Conservation (phyloP, 306 rosid genomes). For the Sphenostylis stenocarpa region DNA sequence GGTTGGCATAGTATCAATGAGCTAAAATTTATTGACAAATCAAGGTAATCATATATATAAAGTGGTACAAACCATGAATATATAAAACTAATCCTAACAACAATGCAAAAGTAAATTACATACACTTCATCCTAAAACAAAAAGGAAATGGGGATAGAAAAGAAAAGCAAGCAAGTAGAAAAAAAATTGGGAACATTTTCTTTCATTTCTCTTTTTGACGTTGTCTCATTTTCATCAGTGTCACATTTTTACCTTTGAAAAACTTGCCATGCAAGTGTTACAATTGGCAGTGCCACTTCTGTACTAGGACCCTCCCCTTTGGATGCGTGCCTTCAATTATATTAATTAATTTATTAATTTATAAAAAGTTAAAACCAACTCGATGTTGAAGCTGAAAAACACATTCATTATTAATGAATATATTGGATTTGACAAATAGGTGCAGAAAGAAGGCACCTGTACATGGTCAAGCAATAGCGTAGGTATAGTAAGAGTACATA, state of each 20-base stretch:
- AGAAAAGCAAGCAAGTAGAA: too few species aligned
- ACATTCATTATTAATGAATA: background rate
- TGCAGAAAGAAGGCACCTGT: slow-evolving; percentile 22
- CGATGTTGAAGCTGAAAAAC: slow-evolving; percentile 2
- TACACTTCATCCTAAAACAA: slow-evolving; percentile 20
- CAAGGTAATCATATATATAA: background rate
- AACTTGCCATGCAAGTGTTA: slow-evolving; percentile 52
- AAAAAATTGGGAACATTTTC: slow-evolving; percentile 45
- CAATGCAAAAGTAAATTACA: slow-evolving; percentile 22
- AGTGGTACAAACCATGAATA: background rate
- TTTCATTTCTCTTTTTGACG: slow-evolving; percentile 46
- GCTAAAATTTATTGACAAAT: background rate
- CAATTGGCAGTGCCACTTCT: slow-evolving; percentile 41
- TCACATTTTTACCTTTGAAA: slow-evolving; percentile 47
- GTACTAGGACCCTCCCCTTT: slow-evolving; percentile 37
- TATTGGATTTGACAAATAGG: slow-evolving; percentile 23
- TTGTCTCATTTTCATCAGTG: slow-evolving; percentile 35
- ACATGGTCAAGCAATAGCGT: background rate
- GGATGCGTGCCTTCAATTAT: slow-evolving; percentile 27
- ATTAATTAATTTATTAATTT: background rate
- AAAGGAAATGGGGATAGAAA: slow-evolving; percentile 16
- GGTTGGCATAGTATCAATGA: background rate
- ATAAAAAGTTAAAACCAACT: slow-evolving; percentile 13
- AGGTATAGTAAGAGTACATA: slow-evolving; percentile 29
- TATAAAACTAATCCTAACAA: background rate